A percentile compares a stretch with the other conserved stretches of the same genome.
Evolutionary conservation across 169 alveolate genomes (phyloP).

Genomic region (Eimeria praecox): DNA sequence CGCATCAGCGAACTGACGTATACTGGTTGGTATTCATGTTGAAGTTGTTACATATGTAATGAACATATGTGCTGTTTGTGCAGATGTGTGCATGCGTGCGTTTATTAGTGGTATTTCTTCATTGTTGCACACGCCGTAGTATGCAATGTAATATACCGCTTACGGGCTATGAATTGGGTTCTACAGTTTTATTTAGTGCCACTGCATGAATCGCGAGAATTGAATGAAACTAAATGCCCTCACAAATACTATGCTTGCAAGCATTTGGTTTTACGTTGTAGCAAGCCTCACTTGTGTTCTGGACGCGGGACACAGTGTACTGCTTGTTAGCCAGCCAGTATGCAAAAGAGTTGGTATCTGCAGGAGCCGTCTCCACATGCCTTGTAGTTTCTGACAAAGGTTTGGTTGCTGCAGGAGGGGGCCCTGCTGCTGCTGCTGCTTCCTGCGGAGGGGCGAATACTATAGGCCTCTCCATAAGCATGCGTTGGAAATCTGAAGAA

Average conservation of each 20-base stretch:
- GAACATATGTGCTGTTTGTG: too few species aligned
- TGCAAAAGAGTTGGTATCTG: conserved; percentile 12
- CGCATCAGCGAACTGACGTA: too few species aligned
- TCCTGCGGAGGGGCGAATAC: background rate
- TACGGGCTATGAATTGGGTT: too few species aligned
- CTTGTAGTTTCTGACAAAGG: background rate
- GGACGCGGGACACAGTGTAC: background rate
- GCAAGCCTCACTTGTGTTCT: background rate
- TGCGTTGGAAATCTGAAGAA: conserved; percentile 6
- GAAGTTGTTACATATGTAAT: too few species aligned
- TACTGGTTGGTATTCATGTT: too few species aligned
- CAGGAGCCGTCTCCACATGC: background rate
- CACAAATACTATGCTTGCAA: background rate
- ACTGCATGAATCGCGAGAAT: too few species aligned
- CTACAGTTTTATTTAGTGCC: too few species aligned
- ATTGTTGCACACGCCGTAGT: too few species aligned
- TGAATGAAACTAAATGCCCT: too few species aligned
- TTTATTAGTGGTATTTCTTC: too few species aligned
- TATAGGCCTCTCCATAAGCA: conserved; percentile 18
- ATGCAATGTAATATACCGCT: too few species aligned
- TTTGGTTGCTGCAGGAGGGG: background rate
- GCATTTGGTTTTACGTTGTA: background rate
- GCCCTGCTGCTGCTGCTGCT: background rate
- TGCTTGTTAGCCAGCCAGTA: background rate
- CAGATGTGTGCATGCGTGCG: too few species aligned